These are phyloP conservation scores for Hagleromyces aurorensis DNA, from an alignment of 805 yeast species.

Conservation along the genomic window DNA sequence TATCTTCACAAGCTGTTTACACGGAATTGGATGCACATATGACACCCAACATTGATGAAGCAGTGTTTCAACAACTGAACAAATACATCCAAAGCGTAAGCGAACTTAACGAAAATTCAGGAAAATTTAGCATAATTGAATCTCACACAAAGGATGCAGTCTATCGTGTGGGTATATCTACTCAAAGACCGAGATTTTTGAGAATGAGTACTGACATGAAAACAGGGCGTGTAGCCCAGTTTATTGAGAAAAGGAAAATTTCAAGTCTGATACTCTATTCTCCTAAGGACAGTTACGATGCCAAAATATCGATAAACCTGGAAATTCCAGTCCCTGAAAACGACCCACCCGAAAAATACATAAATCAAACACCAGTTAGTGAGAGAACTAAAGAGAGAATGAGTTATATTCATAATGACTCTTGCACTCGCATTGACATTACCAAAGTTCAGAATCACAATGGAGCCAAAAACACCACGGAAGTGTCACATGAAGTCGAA, in stretches of 20 bases:
- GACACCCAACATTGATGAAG: slow-evolving; percentile 58
- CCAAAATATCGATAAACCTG: slow-evolving; percentile 63
- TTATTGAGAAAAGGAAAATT: slow-evolving; percentile 67
- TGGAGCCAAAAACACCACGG: slow-evolving; percentile 20
- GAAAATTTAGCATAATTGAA: slow-evolving; percentile 51
- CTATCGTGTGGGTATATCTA: slow-evolving; percentile 53
- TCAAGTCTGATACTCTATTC: slow-evolving; percentile 62
- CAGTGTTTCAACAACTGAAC: slow-evolving; percentile 49
- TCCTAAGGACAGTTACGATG: slow-evolving; percentile 72
- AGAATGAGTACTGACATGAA: slow-evolving; percentile 61
- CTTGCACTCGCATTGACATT: slow-evolving; percentile 65
- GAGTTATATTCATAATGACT: slow-evolving; percentile 65
- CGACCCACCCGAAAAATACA: slow-evolving; percentile 46
- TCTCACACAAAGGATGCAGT: slow-evolving; percentile 56
- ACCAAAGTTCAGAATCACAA: slow-evolving; percentile 44
- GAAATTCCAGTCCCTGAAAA: slow-evolving; percentile 61
- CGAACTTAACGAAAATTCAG: slow-evolving; percentile 40
- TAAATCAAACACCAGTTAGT: slow-evolving; percentile 44
- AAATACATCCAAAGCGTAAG: slow-evolving; percentile 49
- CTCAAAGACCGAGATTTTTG: slow-evolving; percentile 55
- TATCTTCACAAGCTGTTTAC: slow-evolving; percentile 58
- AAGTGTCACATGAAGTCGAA: slow-evolving; percentile 39
- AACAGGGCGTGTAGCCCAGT: slow-evolving; percentile 59
- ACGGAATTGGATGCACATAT: slow-evolving; percentile 52
- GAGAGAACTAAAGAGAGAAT: slow-evolving; percentile 66